Conservation (phyloP, 2,329 filamentous ascomycete species). For the Colletotrichum sp. region DNA sequence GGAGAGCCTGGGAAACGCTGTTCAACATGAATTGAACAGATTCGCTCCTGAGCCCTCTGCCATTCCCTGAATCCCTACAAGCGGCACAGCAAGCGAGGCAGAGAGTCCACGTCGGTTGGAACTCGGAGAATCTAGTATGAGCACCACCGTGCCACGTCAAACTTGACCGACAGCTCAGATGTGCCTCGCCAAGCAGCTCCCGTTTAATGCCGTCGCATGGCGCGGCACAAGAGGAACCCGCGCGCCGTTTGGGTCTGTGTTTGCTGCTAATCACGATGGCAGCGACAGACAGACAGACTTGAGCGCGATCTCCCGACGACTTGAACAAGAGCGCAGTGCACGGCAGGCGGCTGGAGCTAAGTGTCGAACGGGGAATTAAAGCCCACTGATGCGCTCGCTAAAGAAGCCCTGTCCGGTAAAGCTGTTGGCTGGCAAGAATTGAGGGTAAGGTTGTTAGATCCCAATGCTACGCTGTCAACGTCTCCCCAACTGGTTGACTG, state of each 20-base stretch:
- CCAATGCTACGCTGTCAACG: not conserved
- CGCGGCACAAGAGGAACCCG: not conserved
- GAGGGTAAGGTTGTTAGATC: not conserved
- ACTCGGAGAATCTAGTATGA: not conserved
- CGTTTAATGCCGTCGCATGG: not conserved
- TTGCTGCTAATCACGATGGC: not conserved
- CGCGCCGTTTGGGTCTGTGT: not conserved
- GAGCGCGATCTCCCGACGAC: not conserved
- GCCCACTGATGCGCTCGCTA: conserved; percentile 14
- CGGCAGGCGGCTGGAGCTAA: not conserved
- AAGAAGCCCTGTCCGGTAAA: not conserved
- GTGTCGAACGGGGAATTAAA: not conserved
- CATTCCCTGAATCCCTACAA: not conserved
- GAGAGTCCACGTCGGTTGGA: not conserved
- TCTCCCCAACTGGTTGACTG: not conserved
- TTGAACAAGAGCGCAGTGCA: not conserved
- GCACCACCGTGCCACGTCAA: not conserved
- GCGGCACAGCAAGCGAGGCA: not conserved
- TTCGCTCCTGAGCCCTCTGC: not conserved
- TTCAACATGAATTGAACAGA: not conserved
- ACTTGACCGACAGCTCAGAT: not conserved
- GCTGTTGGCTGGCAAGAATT: not conserved
- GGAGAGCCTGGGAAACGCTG: not conserved
- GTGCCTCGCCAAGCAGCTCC: not conserved
- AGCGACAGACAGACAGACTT: not conserved